Conservation (phyloP, 2,329 filamentous ascomycete genomes). For the Aspergillus arachidicola region DNA sequence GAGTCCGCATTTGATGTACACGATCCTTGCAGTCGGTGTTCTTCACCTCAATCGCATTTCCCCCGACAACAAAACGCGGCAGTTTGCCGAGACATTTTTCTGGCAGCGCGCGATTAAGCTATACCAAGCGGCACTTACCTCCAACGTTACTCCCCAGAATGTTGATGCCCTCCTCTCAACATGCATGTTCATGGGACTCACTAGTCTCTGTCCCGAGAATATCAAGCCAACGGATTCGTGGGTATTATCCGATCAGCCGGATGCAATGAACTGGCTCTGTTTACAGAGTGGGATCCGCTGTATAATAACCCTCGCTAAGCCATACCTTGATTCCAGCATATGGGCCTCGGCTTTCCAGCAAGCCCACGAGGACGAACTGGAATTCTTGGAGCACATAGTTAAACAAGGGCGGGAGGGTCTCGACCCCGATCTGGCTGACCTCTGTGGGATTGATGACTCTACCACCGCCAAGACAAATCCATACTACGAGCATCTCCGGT, state of each 20-base stretch:
- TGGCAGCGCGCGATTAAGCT: constrained; percentile 32
- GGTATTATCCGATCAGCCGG: constrained; percentile 28
- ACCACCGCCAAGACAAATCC: constrained; percentile 24
- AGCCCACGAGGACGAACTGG: constrained; percentile 17
- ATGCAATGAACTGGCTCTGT: constrained; percentile 35
- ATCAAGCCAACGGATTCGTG: constrained; percentile 31
- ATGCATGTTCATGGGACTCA: constrained; percentile 34
- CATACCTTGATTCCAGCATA: constrained; percentile 25
- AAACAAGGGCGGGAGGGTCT: constrained; percentile 28
- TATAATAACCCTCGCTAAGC: constrained; percentile 22
- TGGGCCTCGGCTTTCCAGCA: constrained; percentile 27
- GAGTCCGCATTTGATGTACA: constrained; percentile 35
- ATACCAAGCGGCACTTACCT: constrained; percentile 29
- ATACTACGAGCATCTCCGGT: constrained; percentile 28
- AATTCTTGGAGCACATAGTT: constrained; percentile 17
- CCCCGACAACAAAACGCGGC: constrained; percentile 19
- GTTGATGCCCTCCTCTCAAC: constrained; percentile 32
- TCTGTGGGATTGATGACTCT: constrained; percentile 30
- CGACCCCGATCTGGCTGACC: constrained; percentile 28
- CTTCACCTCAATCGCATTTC: constrained; percentile 30
- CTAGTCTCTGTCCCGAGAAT: constrained; percentile 26
- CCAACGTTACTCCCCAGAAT: constrained; percentile 21
- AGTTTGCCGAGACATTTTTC: constrained; percentile 30
- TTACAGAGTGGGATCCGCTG: constrained; percentile 31
- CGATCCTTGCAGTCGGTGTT: constrained; percentile 30